Base-by-base conservation (phyloP, 1,284 basidiomycete genomes). In the Tylopilus orsonianus region DNA sequence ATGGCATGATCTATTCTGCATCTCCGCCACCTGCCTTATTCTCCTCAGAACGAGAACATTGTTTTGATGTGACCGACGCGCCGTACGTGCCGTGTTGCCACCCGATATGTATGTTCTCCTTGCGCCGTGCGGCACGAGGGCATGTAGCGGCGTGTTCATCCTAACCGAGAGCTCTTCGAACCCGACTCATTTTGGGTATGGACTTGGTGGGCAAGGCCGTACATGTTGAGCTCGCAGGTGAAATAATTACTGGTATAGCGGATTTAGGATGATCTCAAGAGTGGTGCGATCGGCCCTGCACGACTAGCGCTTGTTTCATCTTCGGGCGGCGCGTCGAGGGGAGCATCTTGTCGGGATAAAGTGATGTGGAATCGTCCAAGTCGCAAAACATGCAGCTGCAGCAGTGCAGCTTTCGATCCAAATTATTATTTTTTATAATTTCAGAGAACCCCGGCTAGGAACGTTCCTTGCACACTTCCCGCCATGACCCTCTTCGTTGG, bases 371-470 rank as follows among this genome's bases (percentile, higher is more conserved):
- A 33, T 29, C 54, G 40, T 60, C 39, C 49, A 29, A 48, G 48
- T 41, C 30, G 36, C 37, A 38, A 49, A 23, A 42, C 46, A 26
- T 41, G 49, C 43, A n/a, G n/a, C 30, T 22, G 38, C n/a, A 44
- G 44, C 39, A 41, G 45, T 43, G 43, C 52, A 24, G 53, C 51
- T 48, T 57, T 64, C 50, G 54, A 66, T 57, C 52, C 50, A 63
- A 64, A 63, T 64, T 66, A 52, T 66, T 64, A 49, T 61, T 62
- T 53, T 56, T 50, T 51, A 43, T 49, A 62, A 64, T 67, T 65
- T 59, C 54, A 61, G 51, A 53, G 52, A 64, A 66, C 51, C 55
- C 62, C 57, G 60, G 61, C 58, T 66, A 59, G 41, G 38, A 59
- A 65, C 45, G 53, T 57, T 63, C 56, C 61, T 67, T 64, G 44